Percentiles rank a stretch among this genome's conserved stretches.
Conservation (phyloP, 768 basidiomycete species). For the Rhodocollybia butyracea region DNA sequence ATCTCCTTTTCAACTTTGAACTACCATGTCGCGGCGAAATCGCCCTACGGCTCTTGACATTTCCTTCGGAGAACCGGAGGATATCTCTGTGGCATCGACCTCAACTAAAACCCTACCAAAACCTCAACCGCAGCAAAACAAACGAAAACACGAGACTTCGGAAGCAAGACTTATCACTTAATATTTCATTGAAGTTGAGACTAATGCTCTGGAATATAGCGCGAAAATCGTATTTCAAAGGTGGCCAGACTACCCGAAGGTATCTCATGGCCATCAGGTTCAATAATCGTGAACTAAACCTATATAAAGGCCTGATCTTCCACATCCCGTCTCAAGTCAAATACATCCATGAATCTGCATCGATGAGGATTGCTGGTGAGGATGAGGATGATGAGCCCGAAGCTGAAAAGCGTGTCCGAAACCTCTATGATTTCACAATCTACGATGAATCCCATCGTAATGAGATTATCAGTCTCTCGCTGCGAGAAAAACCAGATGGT, state of each 20-base stretch:
- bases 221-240: too few relatives aligned
- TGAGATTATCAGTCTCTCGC: slow-evolving; percentile 44
- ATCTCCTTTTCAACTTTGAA: not conserved
- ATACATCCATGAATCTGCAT: not conserved
- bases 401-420: slow-evolving; percentile 50
- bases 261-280: not conserved
- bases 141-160: too few relatives aligned
- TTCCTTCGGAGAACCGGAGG: slow-evolving; percentile 37
- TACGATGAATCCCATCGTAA: slow-evolving; percentile 51
- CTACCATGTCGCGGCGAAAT: slow-evolving; percentile 30
- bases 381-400: slow-evolving; percentile 26
- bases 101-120: not conserved
- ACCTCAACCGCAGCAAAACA: too few relatives aligned
- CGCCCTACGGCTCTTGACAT: slow-evolving; percentile 56
- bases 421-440: slow-evolving; percentile 55
- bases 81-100: slow-evolving; percentile 16
- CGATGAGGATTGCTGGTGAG: slow-evolving; percentile 39
- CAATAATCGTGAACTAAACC: not conserved
- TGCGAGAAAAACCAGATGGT: slow-evolving; percentile 41
- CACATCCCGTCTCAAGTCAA: not conserved
- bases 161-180: too few relatives aligned
- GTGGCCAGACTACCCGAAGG: not conserved
- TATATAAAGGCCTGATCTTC: not conserved
- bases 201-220: too few relatives aligned
- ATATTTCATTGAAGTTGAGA: too few relatives aligned